phyloP scores from a whole-genome alignment of 2,329 filamentous ascomycete genomes.

The Neofusicoccum sp. region DNA sequence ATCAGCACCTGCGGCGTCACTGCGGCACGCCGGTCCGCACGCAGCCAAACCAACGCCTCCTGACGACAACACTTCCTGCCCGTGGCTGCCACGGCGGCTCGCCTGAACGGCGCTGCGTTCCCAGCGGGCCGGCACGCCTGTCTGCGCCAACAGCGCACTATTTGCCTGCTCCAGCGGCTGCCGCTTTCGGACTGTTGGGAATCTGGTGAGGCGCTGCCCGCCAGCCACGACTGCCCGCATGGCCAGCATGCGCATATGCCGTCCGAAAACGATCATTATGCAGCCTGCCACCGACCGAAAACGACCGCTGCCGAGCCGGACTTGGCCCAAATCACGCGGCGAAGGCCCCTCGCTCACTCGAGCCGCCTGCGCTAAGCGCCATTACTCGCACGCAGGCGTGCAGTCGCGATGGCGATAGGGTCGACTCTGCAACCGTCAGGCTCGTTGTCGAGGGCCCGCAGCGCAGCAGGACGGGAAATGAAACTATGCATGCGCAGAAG shows the following conservation, averaged over 20 bases:
- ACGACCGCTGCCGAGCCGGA: not conserved
- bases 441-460: not conserved
- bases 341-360: constrained; percentile 5
- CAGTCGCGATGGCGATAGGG: not conserved
- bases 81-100: not conserved
- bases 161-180: not conserved
- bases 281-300: not conserved
- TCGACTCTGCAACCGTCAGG: not conserved
- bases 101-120: not conserved
- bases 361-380: not conserved
- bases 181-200: not conserved
- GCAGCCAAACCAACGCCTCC: not conserved
- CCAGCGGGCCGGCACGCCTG: not conserved
- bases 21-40: constrained; percentile 6
- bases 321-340: not conserved
- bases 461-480: not conserved
- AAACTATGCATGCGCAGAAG: not conserved
- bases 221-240: constrained; percentile 4
- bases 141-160: not conserved
- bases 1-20: not conserved
- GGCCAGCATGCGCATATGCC: not conserved
- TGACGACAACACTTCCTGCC: not conserved
- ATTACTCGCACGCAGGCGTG: constrained; percentile 7
- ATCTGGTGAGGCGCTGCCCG: not conserved
- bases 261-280: not conserved